Evolutionary conservation across 192 early-diverging fungal species (phyloP).

Genomic region (Entomortierella lignicola): DNA sequence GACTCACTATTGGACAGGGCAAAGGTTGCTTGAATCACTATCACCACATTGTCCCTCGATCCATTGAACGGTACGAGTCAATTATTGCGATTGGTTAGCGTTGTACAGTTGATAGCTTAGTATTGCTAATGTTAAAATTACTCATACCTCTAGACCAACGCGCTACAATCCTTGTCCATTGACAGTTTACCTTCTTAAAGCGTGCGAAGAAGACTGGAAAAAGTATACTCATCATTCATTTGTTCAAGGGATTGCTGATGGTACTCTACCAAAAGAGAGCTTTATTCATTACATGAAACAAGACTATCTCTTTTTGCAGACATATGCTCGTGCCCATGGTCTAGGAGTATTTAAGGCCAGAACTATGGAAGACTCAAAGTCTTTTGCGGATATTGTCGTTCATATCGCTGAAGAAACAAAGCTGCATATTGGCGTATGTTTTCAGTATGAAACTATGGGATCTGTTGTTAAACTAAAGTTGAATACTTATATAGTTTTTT

Average conservation of each 20-base stretch:
- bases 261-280: conserved; percentile 71
- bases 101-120: not conserved
- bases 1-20: conserved; percentile 74
- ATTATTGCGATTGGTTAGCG: not conserved
- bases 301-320: conserved; percentile 84
- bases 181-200: conserved; percentile 57
- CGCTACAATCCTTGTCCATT: conserved; percentile 59
- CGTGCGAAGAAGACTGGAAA: conserved; percentile 64
- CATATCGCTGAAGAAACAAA: conserved; percentile 75
- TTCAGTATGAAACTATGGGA: not conserved
- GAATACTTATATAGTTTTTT: conserved; percentile 1
- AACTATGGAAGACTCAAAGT: conserved; percentile 66
- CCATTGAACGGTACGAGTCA: conserved; percentile 56
- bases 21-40: conserved; percentile 84
- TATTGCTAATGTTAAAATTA: not conserved
- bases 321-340: conserved; percentile 82
- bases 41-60: conserved; percentile 57
- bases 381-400: conserved; percentile 70
- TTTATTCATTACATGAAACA: conserved; percentile 88
- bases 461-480: too few species aligned
- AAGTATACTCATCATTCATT: conserved; percentile 79
- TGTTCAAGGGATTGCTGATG: conserved; percentile 80
- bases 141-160: conserved; percentile 42
- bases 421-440: conserved; percentile 71
- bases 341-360: conserved; percentile 79